These are phyloP conservation scores for Cryptosporidium baileyi DNA, from an alignment of 169 alveolate species.

Conservation along the genomic window DNA sequence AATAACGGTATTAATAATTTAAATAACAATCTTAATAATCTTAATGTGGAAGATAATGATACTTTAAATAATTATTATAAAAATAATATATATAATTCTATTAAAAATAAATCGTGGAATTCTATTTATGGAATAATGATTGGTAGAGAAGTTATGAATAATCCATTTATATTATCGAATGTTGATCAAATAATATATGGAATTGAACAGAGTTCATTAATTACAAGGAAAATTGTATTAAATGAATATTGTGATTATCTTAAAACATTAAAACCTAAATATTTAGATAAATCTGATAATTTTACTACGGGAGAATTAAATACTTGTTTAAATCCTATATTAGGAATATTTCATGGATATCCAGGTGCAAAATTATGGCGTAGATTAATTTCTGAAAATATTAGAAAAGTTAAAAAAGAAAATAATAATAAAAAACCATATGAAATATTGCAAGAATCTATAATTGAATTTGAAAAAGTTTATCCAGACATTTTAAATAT, in stretches of 20 bases:
- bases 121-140: conserved; percentile 80
- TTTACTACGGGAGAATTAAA: conserved; percentile 49
- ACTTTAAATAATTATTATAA: neutral
- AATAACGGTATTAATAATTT: neutral
- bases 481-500: neutral
- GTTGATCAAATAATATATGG: conserved; percentile 80
- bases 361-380: conserved; percentile 73
- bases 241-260: conserved; percentile 65
- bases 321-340: conserved; percentile 77
- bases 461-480: neutral
- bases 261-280: conserved; percentile 17
- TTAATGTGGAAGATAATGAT: neutral
- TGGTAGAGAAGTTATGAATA: conserved; percentile 85
- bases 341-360: conserved; percentile 82
- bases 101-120: neutral
- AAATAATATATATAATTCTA: neutral
- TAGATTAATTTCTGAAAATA: neutral
- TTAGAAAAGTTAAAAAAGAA: neutral
- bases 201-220: conserved; percentile 36
- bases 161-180: conserved; percentile 78
- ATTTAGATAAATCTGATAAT: conserved; percentile 2
- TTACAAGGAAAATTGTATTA: conserved; percentile 76
- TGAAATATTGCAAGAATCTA: neutral
- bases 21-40: neutral
- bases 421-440: neutral